Conservation (phyloP, 2,329 filamentous ascomycete genomes). For the Aspergillus luchuensis region DNA sequence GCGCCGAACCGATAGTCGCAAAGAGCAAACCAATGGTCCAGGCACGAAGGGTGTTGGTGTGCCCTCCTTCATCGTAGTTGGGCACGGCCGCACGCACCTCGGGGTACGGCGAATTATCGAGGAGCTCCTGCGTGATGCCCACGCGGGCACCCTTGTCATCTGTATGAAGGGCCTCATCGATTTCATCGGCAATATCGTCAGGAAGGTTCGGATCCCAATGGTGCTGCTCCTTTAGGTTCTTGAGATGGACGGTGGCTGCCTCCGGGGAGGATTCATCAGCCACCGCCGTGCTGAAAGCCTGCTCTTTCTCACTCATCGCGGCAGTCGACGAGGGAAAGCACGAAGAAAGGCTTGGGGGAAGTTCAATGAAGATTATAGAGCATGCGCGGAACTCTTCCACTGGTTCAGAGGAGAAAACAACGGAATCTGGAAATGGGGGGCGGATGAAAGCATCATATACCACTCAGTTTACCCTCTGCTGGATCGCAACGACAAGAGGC, state of each 20-base stretch:
- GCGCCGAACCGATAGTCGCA: conserved; percentile 62
- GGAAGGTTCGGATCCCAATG: conserved; percentile 67
- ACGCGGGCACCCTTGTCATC: conserved; percentile 59
- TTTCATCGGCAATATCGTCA: conserved; percentile 62
- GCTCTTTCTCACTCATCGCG: conserved; percentile 11
- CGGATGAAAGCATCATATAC: background rate
- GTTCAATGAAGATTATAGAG: background rate
- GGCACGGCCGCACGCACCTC: conserved; percentile 67
- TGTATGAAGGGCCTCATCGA: conserved; percentile 59
- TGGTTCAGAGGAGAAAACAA: background rate
- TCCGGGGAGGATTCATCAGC: conserved; percentile 15
- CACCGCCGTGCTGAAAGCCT: background rate
- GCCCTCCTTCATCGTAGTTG: conserved; percentile 65
- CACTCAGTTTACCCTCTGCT: background rate
- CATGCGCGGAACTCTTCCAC: background rate
- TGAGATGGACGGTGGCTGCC: conserved; percentile 44
- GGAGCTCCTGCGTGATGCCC: conserved; percentile 60
- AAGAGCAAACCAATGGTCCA: conserved; percentile 65
- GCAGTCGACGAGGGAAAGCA: background rate
- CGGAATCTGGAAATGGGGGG: background rate
- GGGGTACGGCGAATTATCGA: conserved; percentile 68
- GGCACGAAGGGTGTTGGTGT: conserved; percentile 65
- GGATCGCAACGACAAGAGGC: background rate
- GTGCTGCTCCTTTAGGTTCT: conserved; percentile 62
- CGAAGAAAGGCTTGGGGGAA: background rate